Evolutionary conservation across 495 filamentous ascomycete genomes (phyloP), one percentile per base, ranked within the genome.

Genomic region (Massariosphaeria phaeospora): DNA sequence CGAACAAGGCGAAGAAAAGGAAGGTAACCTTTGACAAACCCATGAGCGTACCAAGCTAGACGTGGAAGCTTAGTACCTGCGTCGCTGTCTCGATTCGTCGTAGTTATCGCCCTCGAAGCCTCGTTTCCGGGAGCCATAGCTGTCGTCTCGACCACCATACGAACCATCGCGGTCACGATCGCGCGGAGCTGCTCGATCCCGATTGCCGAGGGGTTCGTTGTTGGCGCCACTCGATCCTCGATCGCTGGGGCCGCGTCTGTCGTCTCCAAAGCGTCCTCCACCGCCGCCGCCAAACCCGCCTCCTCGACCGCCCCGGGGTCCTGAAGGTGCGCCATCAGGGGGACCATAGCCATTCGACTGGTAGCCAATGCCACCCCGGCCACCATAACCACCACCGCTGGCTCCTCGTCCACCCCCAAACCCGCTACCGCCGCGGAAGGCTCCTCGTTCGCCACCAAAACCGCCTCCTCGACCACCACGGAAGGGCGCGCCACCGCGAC

Each of bases 301-400:
- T 33, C 67, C 55, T 23, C 65, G 36, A 8, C 66, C 78, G 63
- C 80, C 83, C 50, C 86, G 81, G n/a, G 86, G 87, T 26, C 87
- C 87, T 57, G 85, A 84, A 20, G 87, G 87, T 27, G 87, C 87
- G 66, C 89, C 88, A 24, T 85, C 82, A 46, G 86, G 86, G 43
- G 86, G 61, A 61, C 68, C 70, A 49, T 55, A 70, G 11, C 72
- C 73, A 46, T 73, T 73, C 17, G 69, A 56, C 51, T 78, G 77
- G 61, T 68, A 68, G 5, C 68, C 65, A 24, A 64, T 64, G 10
- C 68, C 68, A 36, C 64, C 56, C 38, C 66, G 23, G n/a, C 59
- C 59, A 20, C 56, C 54, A 34, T 64, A 57, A 46, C 51, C 51
- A 10, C 62, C 59, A 42, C 39, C 21, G 23, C 52, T 57, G 38